Evolutionary conservation across 2,329 filamentous ascomycete genomes (phyloP).

Genomic region (Tricladium varicosporioides): DNA sequence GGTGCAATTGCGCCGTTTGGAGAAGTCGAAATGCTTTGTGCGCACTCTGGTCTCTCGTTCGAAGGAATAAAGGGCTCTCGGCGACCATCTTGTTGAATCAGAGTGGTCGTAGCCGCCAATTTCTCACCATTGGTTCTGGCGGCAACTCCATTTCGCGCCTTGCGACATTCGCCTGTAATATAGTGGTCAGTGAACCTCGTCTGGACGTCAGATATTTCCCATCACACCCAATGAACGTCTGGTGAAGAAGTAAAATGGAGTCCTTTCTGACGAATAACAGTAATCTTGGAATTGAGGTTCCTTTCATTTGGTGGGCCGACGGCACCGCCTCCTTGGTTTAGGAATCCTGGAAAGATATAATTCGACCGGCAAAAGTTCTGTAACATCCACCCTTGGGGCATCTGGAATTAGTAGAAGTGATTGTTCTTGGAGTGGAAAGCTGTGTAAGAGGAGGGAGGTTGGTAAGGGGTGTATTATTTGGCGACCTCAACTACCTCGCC

Average conservation of each 20-base stretch:
- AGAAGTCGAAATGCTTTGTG: conserved; percentile 35
- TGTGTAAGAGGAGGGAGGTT: background rate
- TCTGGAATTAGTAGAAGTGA: background rate
- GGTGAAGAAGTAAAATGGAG: conserved; percentile 4
- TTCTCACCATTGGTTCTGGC: conserved; percentile 25
- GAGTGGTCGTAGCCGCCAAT: conserved; percentile 22
- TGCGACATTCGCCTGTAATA: conserved; percentile 29
- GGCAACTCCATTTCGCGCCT: conserved; percentile 14
- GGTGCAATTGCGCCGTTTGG: conserved; percentile 25
- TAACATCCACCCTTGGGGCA: background rate
- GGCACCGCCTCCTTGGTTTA: background rate
- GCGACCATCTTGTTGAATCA: conserved; percentile 26
- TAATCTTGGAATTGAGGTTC: conserved; percentile 18
- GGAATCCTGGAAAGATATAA: conserved; percentile 1
- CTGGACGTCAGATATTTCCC: conserved; percentile 22
- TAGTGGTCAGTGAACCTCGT: conserved; percentile 33
- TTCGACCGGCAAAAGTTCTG: conserved; percentile 1
- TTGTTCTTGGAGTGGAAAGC: background rate
- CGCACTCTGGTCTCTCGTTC: conserved; percentile 27
- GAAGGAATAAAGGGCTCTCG: conserved; percentile 31
- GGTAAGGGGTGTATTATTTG: background rate
- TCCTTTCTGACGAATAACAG: conserved; percentile 28
- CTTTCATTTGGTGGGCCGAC: background rate
- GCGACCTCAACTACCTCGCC: background rate
- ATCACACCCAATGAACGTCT: conserved; percentile 10